Evolutionary conservation across 2,329 filamentous ascomycete species (phyloP), one percentile per base, ranked within the genome.

Genomic region (Ceratocystis ficicola): DNA sequence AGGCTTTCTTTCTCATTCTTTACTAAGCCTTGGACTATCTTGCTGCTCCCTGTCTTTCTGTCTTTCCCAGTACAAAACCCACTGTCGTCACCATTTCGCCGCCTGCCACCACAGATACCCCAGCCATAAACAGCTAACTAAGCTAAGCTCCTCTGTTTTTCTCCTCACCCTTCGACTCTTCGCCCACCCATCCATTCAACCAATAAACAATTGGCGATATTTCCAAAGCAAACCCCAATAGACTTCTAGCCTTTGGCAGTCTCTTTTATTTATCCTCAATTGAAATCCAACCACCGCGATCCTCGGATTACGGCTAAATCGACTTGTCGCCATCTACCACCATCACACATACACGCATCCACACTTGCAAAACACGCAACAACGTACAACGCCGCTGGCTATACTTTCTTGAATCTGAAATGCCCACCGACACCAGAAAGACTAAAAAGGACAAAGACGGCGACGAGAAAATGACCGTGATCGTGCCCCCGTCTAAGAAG

Each of bases 381-480:
- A 55, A n/a, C n/a, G n/a, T 25, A 52, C 22, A 17, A 4, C 41
- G 17, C 15, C 20, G 25, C 55, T 22, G 28, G 55, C 17, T 61
- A 28, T 48, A 28, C 22, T 32, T 15, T 17, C n/a, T n/a, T 1
- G 3, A 66, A 20, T 44, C 41, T 52, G 55, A n/a, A 50, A 67
- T 67, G 66, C 63, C 66, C 48, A 41, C 59, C 50, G 55, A 41
- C 30, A 65, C 60, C 52, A 67, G 63, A 67, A 55, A 67, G 63
- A 65, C 50, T 25, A 65, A 63, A 63, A 63, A 65, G 63, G 73
- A 72, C 71, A 86, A 85, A 75, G 85, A 90, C 72, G 86, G 82
- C 72, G 87, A 89, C 71, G 86, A 86, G 71, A 87, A 90, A 78
- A 90, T 90, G 86, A 90, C 87, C 63, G 87, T 90, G 70, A 87